phyloP scores from a whole-genome alignment of 2,329 filamentous ascomycete genomes.

The Xylaria sp. region DNA sequence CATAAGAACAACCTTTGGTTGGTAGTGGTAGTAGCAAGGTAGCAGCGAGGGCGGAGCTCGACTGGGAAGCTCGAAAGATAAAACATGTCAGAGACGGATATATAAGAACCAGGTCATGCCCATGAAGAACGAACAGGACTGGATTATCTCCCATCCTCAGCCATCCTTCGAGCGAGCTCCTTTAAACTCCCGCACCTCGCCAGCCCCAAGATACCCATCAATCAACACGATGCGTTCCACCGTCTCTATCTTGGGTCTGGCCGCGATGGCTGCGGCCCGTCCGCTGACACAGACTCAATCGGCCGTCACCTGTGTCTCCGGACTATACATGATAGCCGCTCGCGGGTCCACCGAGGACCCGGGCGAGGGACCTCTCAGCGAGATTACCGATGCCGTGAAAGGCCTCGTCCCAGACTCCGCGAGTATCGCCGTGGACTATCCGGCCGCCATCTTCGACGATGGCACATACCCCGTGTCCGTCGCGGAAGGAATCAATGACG shows the following conservation, averaged over 20 bases:
- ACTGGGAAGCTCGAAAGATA: not conserved
- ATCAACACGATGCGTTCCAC: constrained; percentile 24
- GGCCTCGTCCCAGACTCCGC: constrained; percentile 26
- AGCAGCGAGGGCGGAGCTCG: not conserved
- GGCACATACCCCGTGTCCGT: constrained; percentile 34
- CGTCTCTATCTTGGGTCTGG: constrained; percentile 24
- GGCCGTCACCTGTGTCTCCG: constrained; percentile 33
- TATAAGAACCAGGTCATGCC: constrained; percentile 17
- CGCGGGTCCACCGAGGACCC: constrained; percentile 34
- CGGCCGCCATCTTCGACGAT: constrained; percentile 31
- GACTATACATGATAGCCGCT: constrained; percentile 38
- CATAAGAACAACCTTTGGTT: not conserved
- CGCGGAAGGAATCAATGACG: constrained; percentile 27
- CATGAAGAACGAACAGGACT: not conserved
- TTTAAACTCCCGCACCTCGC: not conserved
- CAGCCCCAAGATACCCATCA: not conserved
- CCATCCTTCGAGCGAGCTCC: constrained; percentile 4
- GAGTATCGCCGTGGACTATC: constrained; percentile 36
- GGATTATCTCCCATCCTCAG: constrained; percentile 2
- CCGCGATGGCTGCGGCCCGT: constrained; percentile 25
- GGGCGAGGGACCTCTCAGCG: constrained; percentile 29
- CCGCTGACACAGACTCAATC: constrained; percentile 16
- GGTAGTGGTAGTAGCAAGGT: not conserved
- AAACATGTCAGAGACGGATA: not conserved
- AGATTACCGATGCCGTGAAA: constrained; percentile 29